Evolutionary conservation across 176 grass and related monocot genomes (phyloP).

Genomic region (Raddia distichophylla): DNA sequence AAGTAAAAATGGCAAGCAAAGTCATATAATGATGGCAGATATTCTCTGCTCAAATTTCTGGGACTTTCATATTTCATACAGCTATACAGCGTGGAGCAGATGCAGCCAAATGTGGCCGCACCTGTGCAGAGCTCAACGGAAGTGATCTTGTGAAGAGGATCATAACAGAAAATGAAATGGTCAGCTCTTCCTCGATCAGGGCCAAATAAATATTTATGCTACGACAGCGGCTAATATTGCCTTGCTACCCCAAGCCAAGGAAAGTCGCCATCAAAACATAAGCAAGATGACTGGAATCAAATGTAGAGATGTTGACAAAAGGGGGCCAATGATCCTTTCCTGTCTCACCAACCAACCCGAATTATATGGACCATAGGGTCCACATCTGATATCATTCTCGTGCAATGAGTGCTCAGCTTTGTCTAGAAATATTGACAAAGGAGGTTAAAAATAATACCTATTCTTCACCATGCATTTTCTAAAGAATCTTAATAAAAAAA

Average conservation of each 20-base stretch:
- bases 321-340: not conserved
- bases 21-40: not conserved
- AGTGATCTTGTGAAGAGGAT: not conserved
- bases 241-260: not conserved
- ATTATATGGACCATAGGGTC: not conserved
- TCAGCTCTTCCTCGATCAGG: not conserved
- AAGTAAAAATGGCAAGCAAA: not conserved
- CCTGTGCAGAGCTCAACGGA: not conserved
- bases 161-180: not conserved
- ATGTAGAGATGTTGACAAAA: not conserved
- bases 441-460: not conserved
- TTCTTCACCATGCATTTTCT: not conserved
- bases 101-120: not conserved
- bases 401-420: not conserved
- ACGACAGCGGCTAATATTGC: not conserved
- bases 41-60: not conserved
- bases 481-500: conserved; percentile 5
- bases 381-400: not conserved
- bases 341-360: conserved; percentile 12
- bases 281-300: not conserved
- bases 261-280: not conserved
- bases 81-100: not conserved
- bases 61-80: not conserved
- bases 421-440: not conserved
- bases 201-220: not conserved